Evolutionary conservation across 225 moss, liverwort and hornwort species (phyloP), one percentile per base, ranked within the genome.

Genomic region (Pleurozium schreberi): DNA sequence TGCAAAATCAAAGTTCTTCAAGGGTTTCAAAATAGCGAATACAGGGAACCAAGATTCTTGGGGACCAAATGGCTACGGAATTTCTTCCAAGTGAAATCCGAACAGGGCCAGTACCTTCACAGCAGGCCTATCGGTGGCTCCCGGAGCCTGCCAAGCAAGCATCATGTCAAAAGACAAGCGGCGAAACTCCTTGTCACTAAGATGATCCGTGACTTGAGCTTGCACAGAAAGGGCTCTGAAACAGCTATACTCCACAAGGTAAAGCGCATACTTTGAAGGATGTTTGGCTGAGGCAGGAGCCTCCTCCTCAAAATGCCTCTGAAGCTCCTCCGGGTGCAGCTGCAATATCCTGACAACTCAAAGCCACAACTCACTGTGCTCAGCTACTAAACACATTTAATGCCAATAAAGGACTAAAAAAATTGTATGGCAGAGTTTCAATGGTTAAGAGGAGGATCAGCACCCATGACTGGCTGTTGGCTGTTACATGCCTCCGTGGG

Each of bases 101-200:
- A 40, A 68, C 10, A 57, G 34, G 18, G 26, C 9, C 53, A 38
- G 34, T 90, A 97, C 98, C 98, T 97, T 96, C 83, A 95, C 87
- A 91, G 91, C 88, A 88, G 98, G 96, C 84, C 95, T 96, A 84
- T 93, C 90, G 75, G 96, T 95, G 68, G 97, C 95, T 84, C 96
- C 98, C 79, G 98, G 98, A 90, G 96, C 96, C 91, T 98, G 93
- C 98, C 98, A 98, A 75, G 98, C 96, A 74, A 98, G 96, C 98
- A 98, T 98, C 97, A 98, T 98, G 81, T 98, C 98, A 85, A 98
- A 98, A n/a, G 96, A 90, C 88, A 98, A 90, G 81, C 96, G 94
- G 9, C 93, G 94, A 91, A 98, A 97, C 73, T 96, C 97, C 88
- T 93, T 98, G 88, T 98, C 94, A 80, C 93, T 95, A 50, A 96